These are phyloP conservation scores for Podaxis pistillaris DNA, from an alignment of 768 basidiomycete genomes.

Conservation along the genomic window DNA sequence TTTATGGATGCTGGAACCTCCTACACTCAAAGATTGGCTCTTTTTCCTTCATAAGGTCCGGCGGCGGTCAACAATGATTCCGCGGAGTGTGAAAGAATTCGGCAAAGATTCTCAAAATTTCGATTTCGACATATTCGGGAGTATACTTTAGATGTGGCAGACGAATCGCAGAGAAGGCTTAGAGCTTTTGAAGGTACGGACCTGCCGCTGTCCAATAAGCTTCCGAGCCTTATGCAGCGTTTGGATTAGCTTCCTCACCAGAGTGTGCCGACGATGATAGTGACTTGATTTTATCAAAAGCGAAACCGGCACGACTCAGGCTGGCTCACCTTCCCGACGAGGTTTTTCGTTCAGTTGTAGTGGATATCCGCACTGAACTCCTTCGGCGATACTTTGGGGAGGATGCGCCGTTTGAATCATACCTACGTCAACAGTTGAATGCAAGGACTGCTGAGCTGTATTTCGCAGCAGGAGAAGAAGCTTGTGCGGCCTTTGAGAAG, in stretches of 20 bases:
- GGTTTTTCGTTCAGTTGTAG: background rate
- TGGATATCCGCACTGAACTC: background rate
- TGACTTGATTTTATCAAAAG: background rate
- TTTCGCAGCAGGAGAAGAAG: constrained; percentile 2
- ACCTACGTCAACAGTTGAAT: background rate
- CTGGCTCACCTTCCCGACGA: background rate
- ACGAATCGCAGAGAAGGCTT: background rate
- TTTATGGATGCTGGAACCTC: too few relatives aligned
- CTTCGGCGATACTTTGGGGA: background rate
- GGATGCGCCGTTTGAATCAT: background rate
- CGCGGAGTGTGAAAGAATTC: background rate
- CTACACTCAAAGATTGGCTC: too few relatives aligned
- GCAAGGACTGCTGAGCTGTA: background rate
- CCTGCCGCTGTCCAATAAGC: background rate
- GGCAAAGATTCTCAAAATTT: constrained; percentile 2
- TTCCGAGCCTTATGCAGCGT: background rate
- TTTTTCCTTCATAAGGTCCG: background rate
- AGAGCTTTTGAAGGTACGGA: background rate
- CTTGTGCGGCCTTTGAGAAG: background rate
- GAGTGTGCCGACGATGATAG: background rate
- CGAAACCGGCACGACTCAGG: background rate
- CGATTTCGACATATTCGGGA: background rate
- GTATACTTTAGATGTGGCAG: constrained; percentile 3
- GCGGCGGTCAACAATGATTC: background rate
- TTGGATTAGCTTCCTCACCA: background rate